Evolutionary conservation across 2,329 filamentous ascomycete genomes (phyloP), one percentile per base, ranked within the genome.

Genomic region (Aspergillus udagawae): DNA sequence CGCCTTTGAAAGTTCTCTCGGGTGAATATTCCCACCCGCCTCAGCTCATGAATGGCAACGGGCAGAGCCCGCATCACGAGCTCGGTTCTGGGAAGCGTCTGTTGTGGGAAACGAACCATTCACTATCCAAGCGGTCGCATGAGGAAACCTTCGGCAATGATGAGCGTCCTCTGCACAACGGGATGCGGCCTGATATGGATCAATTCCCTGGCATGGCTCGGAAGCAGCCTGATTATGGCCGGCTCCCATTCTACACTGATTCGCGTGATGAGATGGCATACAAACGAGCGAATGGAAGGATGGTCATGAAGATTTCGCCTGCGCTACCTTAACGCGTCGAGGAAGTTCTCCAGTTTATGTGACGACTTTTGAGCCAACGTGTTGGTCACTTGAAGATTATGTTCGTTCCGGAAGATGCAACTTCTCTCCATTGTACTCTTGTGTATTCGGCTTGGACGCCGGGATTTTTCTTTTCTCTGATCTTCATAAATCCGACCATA

Each of bases 81-180:
- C 54, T 61, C 8, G 60, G 64, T 17, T 58, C 63, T 20, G 64
- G 60, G 20, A 71, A 68, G 57, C 63, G 65, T 23, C 63, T 70
- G 59, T 60, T 71, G 1, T 75, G 71, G 57, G 67, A 72, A n/a
- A 69, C 68, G 0, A 68, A 66, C 17, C 58, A 65, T 3, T 55
- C 62, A 14, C 53, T 68, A 38, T 55, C 67, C 28, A 76, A 76
- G 52, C 70, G 74, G 21, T 66, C 66, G 0, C 72, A 77, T 55
- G 70, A 71, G 44, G 73, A 76, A 23, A 67, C 72, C 1, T 77
- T 77, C 55, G 73, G 74, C 52, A 67, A 67, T 57, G 76, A 73
- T 48, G 69, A 73, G 3, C 70, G 73, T 45, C 66, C 75, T 1
- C 70, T 80, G 28, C 67, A 73, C 59, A 77, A 80, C 59, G 77